Evolutionary conservation across 768 basidiomycete species (phyloP).

Genomic region (Udeniomyces megalosporus): DNA sequence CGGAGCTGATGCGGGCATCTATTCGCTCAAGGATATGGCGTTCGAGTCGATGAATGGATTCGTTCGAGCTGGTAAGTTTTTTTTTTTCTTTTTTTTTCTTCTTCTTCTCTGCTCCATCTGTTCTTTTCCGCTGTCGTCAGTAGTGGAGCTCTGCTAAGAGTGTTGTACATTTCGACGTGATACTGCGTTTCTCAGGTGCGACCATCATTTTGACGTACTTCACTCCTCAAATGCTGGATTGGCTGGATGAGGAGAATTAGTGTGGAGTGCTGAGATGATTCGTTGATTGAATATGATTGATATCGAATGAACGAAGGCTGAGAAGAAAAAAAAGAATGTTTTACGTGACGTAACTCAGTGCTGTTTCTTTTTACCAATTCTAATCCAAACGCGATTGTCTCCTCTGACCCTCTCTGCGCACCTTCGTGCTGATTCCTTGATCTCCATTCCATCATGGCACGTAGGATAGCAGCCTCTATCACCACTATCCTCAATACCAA

Average conservation of each 20-base stretch:
- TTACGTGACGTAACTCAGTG: no score
- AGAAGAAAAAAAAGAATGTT: no score
- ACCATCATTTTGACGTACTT: constrained; percentile 88
- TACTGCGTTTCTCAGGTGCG: constrained; percentile 40
- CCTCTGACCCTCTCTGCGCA: no score
- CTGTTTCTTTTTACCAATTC: not conserved
- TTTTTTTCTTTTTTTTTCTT: not conserved
- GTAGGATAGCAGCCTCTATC: no score
- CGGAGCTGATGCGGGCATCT: constrained; percentile 84
- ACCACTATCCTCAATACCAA: no score
- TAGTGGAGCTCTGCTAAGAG: not conserved
- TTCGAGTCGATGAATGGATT: constrained; percentile 84
- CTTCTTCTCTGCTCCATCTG: not conserved
- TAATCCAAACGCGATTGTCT: no score
- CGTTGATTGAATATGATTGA: not conserved
- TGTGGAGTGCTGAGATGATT: not conserved
- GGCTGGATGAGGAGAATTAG: constrained; percentile 25
- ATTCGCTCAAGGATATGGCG: constrained; percentile 78
- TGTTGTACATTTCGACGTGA: not conserved
- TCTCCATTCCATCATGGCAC: no score
- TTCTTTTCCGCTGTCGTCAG: no score
- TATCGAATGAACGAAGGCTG: no score
- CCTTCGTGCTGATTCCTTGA: no score
- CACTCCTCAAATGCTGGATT: constrained; percentile 83
- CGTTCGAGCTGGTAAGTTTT: constrained; percentile 66